A percentile compares a stretch with the other conserved stretches of the same genome.
These are phyloP conservation scores for Colletotrichum zoysiae DNA, from an alignment of 2,329 filamentous ascomycete species.

Conservation along the genomic window DNA sequence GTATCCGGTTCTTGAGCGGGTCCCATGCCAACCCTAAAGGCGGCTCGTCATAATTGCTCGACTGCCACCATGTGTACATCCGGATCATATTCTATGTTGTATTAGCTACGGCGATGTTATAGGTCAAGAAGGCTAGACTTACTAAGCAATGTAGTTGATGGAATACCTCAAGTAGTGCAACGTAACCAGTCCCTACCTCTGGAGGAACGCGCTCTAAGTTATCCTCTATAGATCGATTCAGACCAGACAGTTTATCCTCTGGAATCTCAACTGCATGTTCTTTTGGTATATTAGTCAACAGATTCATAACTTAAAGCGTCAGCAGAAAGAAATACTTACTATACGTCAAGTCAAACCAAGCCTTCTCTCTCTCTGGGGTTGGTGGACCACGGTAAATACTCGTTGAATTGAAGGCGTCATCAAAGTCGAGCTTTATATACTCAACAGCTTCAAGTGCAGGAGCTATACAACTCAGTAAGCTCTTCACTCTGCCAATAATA, in stretches of 20 bases:
- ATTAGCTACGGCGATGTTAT: neutral
- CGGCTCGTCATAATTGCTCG: constrained; percentile 30
- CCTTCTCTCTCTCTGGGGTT: constrained; percentile 20
- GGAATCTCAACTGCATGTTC: constrained; percentile 27
- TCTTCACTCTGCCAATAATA: neutral
- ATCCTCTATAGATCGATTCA: constrained; percentile 24
- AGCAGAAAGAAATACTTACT: neutral
- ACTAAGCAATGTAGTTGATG: constrained; percentile 43
- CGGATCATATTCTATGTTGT: constrained; percentile 38
- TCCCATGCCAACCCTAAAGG: constrained; percentile 14
- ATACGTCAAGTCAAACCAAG: constrained; percentile 24
- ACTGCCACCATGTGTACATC: constrained; percentile 38
- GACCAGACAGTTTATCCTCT: constrained; percentile 3
- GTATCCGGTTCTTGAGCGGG: constrained; percentile 37
- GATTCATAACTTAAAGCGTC: too few species aligned
- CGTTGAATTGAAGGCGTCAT: constrained; percentile 24
- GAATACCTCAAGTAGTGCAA: constrained; percentile 39
- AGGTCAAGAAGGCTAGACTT: neutral
- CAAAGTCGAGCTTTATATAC: constrained; percentile 15
- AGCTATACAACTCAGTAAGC: constrained; percentile 1
- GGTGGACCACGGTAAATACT: constrained; percentile 31
- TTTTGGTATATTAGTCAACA: neutral
- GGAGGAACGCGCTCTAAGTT: constrained; percentile 8
- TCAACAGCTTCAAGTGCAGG: constrained; percentile 33
- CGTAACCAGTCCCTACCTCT: constrained; percentile 29